Percentiles rank a stretch among this genome's conserved stretches.
Evolutionary conservation across 2,329 filamentous ascomycete species (phyloP).

Genomic region (Cytospora chrysosperma): DNA sequence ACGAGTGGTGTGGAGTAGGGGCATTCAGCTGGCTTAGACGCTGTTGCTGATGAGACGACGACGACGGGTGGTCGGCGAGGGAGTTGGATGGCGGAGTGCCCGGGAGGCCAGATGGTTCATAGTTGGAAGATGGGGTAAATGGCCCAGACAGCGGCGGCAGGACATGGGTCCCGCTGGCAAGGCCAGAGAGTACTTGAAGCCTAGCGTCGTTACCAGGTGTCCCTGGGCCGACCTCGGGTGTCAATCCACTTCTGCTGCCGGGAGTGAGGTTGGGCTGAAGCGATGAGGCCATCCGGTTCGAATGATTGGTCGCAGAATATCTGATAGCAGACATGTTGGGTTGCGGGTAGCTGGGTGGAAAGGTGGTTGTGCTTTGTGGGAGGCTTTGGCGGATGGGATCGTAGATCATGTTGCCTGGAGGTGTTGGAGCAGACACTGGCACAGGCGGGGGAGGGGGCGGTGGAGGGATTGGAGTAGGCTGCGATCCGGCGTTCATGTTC

Average conservation of each 20-base stretch:
- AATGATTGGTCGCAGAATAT: conserved; percentile 39
- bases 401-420: conserved; percentile 59
- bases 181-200: conserved; percentile 29
- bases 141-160: conserved; percentile 23
- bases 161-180: conserved; percentile 27
- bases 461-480: conserved; percentile 26
- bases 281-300: conserved; percentile 29
- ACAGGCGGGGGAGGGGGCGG: conserved; percentile 19
- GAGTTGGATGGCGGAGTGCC: conserved; percentile 43
- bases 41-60: conserved; percentile 21
- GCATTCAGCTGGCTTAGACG: conserved; percentile 20
- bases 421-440: conserved; percentile 36
- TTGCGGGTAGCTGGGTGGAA: conserved; percentile 50
- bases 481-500: conserved; percentile 43
- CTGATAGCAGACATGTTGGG: conserved; percentile 48
- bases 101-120: conserved; percentile 41
- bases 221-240: conserved; percentile 32
- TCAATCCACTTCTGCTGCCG: conserved; percentile 26
- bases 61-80: conserved; percentile 35
- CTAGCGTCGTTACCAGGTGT: conserved; percentile 33
- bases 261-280: conserved; percentile 18
- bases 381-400: conserved; percentile 58
- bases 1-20: neutral
- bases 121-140: conserved; percentile 45
- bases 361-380: conserved; percentile 48